Evolutionary conservation across 202 grass and related monocot genomes (phyloP).

Genomic region (Carex arenaria): DNA sequence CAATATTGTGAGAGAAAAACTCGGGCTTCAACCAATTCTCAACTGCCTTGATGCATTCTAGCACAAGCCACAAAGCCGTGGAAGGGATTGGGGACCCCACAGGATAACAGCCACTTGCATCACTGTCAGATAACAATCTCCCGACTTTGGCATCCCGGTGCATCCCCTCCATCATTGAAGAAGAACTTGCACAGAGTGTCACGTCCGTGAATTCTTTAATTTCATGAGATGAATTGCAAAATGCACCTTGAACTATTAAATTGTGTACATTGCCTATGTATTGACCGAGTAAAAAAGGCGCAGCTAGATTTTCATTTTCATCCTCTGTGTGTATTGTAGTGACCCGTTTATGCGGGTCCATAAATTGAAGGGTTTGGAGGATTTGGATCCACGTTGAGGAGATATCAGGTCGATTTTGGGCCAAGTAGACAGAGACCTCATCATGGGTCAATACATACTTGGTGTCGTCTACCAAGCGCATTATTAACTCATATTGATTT

Average conservation of each 20-base stretch:
- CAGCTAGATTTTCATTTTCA: conserved; percentile 76
- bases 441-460: conserved; percentile 80
- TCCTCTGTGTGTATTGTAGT: conserved; percentile 81
- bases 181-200: conserved; percentile 42
- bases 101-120: background rate
- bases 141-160: conserved; percentile 89
- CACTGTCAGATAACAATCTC: conserved; percentile 60
- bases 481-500: conserved; percentile 52
- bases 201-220: conserved; percentile 64
- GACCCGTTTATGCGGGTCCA: conserved; percentile 83
- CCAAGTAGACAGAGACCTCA: conserved; percentile 71
- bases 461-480: conserved; percentile 83
- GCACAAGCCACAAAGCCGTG: conserved; percentile 54
- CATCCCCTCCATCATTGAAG: conserved; percentile 40
- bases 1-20: background rate
- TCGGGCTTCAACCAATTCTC: conserved; percentile 72
- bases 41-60: conserved; percentile 77
- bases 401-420: conserved; percentile 81
- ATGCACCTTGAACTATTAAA: conserved; percentile 71
- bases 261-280: conserved; percentile 67
- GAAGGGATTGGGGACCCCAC: conserved; percentile 17
- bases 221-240: conserved; percentile 40
- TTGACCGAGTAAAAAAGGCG: conserved; percentile 66
- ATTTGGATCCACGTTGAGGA: conserved; percentile 75
- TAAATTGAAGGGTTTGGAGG: conserved; percentile 76